Conservation (phyloP, 441 rosid species). For the Bruguiera hainesii region DNA sequence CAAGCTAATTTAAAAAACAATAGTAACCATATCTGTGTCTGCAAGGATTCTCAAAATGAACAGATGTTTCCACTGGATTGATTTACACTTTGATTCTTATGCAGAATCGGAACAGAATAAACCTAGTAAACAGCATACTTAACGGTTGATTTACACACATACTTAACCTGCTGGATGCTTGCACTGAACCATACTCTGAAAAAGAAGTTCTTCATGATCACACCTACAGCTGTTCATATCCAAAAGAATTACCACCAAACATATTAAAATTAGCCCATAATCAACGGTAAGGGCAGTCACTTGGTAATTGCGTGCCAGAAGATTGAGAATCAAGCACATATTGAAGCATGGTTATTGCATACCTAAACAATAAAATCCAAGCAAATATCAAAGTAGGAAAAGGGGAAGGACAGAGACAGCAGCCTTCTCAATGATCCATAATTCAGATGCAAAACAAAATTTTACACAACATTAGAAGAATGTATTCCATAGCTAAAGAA, state of each 20-base stretch:
- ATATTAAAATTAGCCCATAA: constrained; percentile 1
- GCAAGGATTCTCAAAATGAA: no score
- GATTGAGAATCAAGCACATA: no score
- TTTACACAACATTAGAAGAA: no score
- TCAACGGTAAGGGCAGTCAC: not conserved
- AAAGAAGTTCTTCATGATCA: constrained; percentile 5
- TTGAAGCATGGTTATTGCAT: no score
- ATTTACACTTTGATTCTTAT: no score
- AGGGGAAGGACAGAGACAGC: not conserved
- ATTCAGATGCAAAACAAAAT: not conserved
- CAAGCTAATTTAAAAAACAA: no score
- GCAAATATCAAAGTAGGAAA: not conserved
- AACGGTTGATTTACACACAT: no score
- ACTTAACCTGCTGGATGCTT: not conserved
- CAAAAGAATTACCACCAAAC: constrained; percentile 1
- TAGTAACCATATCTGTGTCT: no score
- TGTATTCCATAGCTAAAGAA: not conserved
- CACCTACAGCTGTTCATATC: constrained; percentile 11
- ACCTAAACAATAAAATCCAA: not conserved
- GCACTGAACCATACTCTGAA: not conserved
- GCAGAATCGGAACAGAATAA: not conserved
- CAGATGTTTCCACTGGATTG: no score
- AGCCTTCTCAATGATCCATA: not conserved
- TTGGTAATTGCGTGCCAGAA: not conserved
- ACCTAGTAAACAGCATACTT: not conserved